These are phyloP conservation scores for Limonium bicolor DNA, from an alignment of 148 eudicot species.

Conservation along the genomic window DNA sequence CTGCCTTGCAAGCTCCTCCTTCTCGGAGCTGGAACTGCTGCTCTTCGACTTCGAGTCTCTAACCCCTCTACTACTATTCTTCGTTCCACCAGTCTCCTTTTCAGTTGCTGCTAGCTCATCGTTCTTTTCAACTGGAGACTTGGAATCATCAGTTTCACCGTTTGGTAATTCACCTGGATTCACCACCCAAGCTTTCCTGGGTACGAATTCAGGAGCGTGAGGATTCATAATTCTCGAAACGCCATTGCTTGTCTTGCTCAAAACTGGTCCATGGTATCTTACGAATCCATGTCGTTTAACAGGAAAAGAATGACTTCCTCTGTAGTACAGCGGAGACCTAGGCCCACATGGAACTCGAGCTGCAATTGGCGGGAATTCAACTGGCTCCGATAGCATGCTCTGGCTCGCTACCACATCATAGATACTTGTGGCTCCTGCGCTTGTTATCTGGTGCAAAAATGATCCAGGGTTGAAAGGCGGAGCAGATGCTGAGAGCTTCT, in stretches of 20 bases:
- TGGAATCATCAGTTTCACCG: constrained; percentile 21
- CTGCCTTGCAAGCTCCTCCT: constrained; percentile 87
- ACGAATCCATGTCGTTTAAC: constrained; percentile 32
- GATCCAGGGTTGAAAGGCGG: constrained; percentile 63
- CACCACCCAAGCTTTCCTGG: constrained; percentile 30
- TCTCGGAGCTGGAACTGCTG: constrained; percentile 56
- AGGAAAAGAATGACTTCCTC: constrained; percentile 30
- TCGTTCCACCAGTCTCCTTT: constrained; percentile 14
- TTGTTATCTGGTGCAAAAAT: constrained; percentile 23
- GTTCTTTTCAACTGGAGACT: constrained; percentile 7
- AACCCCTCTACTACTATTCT: constrained; percentile 39
- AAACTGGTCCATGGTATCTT: constrained; percentile 17
- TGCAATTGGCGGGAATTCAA: constrained; percentile 72
- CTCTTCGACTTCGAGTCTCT: constrained; percentile 28
- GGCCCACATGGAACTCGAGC: constrained; percentile 93
- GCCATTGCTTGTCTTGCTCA: constrained; percentile 14
- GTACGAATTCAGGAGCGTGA: constrained; percentile 92
- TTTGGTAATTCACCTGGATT: constrained; percentile 20
- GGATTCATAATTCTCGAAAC: constrained; percentile 67
- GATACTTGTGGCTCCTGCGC: constrained; percentile 20
- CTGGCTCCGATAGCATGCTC: constrained; percentile 53
- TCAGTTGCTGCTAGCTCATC: constrained; percentile 11
- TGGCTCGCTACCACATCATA: constrained; percentile 62
- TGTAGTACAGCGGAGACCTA: constrained; percentile 62
- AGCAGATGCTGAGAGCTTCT: constrained; percentile 95